Evolutionary conservation across 1,284 basidiomycete species (phyloP).

Genomic region (Sanguinoderma infundibulare): DNA sequence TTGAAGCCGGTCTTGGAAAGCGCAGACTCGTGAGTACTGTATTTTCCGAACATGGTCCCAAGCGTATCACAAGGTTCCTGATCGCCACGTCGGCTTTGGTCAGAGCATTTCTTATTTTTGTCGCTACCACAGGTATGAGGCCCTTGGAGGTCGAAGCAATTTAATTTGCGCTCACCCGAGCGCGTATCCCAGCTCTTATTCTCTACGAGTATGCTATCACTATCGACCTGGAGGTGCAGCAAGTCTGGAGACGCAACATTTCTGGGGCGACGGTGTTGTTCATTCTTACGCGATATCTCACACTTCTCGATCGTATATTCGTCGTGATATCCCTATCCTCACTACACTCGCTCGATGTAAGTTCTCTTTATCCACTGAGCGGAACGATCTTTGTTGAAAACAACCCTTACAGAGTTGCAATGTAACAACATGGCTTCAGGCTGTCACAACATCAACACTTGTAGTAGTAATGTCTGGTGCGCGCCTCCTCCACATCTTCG

Average conservation of each 20-base stretch:
- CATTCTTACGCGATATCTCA: constrained; percentile 22
- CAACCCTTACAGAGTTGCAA: constrained; percentile 6
- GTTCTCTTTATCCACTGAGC: neutral
- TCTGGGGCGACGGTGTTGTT: constrained; percentile 18
- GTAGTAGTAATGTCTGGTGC: constrained; percentile 19
- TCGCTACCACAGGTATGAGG: neutral
- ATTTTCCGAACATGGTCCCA: neutral
- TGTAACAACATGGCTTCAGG: constrained; percentile 15
- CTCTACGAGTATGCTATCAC: constrained; percentile 24
- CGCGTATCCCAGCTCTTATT: constrained; percentile 11
- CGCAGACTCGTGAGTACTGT: neutral
- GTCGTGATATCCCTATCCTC: constrained; percentile 11
- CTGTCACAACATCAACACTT: constrained; percentile 9
- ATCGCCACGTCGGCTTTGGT: neutral
- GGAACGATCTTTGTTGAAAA: neutral
- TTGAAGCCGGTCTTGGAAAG: neutral
- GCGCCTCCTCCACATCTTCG: neutral
- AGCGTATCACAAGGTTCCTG: neutral
- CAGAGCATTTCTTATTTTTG: constrained; percentile 1
- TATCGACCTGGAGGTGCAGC: constrained; percentile 17
- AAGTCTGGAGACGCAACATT: constrained; percentile 17
- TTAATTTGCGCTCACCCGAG: neutral
- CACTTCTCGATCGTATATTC: constrained; percentile 17
- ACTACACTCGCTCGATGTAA: constrained; percentile 11
- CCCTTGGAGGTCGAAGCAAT: too few relatives aligned